Conservation (phyloP, 352 stramenopile genomes). For the Globisporangium nagaii region DNA sequence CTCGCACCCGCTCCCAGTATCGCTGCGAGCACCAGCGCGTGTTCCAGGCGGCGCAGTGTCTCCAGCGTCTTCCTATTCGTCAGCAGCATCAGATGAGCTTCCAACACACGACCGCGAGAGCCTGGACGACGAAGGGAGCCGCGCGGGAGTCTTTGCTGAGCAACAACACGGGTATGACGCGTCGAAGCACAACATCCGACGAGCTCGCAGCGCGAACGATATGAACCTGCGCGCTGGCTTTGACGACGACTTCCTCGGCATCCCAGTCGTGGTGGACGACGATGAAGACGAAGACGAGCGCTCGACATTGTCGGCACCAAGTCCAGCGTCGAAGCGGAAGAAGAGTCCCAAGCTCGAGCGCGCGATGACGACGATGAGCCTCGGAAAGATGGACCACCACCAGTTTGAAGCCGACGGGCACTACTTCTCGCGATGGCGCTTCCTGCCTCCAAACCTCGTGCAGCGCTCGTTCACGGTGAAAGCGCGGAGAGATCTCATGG, state of each 20-base stretch:
- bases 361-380: slow-evolving; percentile 21
- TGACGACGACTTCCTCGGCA: neutral
- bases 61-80: slow-evolving; percentile 2
- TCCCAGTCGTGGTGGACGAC: neutral
- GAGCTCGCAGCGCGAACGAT: slow-evolving; percentile 19
- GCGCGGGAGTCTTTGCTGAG: neutral
- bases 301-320: neutral
- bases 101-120: neutral
- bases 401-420: slow-evolving; percentile 19
- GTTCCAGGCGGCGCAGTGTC: neutral
- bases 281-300: neutral
- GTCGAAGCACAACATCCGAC: slow-evolving; percentile 8
- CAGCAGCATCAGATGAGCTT: slow-evolving; percentile 1
- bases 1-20: slow-evolving; percentile 63
- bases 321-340: slow-evolving; percentile 1
- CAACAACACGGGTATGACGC: neutral
- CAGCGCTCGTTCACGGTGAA: slow-evolving; percentile 34
- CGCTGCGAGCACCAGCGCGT: slow-evolving; percentile 22
- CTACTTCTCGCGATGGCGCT: slow-evolving; percentile 50
- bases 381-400: slow-evolving; percentile 31
- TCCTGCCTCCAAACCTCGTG: slow-evolving; percentile 59
- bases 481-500: slow-evolving; percentile 3
- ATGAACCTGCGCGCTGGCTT: slow-evolving; percentile 7
- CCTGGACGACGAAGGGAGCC: neutral
- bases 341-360: slow-evolving; percentile 15